Percentiles rank a stretch among this genome's conserved stretches.
phyloP scores from a whole-genome alignment of 2,329 filamentous ascomycete genomes.

The Aspergillus aculeatinus region DNA sequence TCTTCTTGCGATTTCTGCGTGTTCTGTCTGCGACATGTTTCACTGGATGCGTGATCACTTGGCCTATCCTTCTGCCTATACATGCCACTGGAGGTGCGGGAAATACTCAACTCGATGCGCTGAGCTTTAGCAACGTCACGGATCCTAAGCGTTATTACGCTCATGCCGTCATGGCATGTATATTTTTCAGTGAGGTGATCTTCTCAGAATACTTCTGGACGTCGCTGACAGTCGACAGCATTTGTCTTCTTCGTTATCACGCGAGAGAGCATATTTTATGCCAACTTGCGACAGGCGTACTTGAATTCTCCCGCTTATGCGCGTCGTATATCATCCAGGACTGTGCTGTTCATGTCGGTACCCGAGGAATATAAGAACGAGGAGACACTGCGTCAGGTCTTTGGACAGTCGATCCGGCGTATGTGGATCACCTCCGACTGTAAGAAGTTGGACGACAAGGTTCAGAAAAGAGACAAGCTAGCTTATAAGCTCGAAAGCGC shows the following conservation, averaged over 20 bases:
- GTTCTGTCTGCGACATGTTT: constrained; percentile 76
- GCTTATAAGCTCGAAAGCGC: constrained; percentile 78
- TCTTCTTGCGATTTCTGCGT: constrained; percentile 85
- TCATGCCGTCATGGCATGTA: constrained; percentile 71
- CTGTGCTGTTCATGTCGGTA: constrained; percentile 83
- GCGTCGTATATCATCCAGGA: constrained; percentile 81
- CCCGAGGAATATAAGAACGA: constrained; percentile 76
- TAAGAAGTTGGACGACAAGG: constrained; percentile 72
- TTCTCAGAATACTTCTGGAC: neutral
- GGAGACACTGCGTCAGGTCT: constrained; percentile 70
- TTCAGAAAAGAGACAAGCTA: constrained; percentile 74
- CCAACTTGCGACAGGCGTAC: constrained; percentile 88
- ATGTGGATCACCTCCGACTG: constrained; percentile 82
- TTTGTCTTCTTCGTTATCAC: constrained; percentile 86
- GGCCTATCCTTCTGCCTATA: constrained; percentile 84
- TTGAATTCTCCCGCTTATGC: constrained; percentile 80
- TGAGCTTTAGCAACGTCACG: constrained; percentile 76
- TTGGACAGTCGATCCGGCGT: constrained; percentile 74
- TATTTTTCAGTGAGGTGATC: constrained; percentile 64
- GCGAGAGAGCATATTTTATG: constrained; percentile 84
- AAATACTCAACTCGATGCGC: constrained; percentile 67
- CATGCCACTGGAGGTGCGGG: constrained; percentile 77
- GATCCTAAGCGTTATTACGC: constrained; percentile 70
- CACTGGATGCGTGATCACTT: constrained; percentile 77
- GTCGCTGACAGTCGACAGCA: constrained; percentile 32